Base-by-base conservation (phyloP, 192 early-diverging fungal genomes). In the Spizellomyces sp. region DNA sequence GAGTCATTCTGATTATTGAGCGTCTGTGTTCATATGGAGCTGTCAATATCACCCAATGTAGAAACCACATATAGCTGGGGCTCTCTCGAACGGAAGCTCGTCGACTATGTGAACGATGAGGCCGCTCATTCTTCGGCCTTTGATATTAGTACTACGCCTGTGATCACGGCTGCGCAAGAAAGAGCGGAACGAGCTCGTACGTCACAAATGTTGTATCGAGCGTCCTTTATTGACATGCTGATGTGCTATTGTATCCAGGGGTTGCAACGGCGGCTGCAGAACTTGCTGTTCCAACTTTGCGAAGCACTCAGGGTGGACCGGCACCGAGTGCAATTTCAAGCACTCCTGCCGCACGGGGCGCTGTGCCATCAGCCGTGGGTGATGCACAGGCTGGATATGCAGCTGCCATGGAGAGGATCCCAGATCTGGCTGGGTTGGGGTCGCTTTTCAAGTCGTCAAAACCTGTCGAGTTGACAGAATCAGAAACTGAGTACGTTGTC, bases 401-500 rank as follows among this genome's bases (percentile, higher is more conserved):
- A 8, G 85, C 85, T 59, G 85, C 87, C 48, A 85, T 99, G 77
- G 87, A 90, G 17, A 83, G 83, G 27, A 88, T 98, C 61, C 91
- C 95, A 6, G 89, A 93, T 76, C 86, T 99, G 68, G 88, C 91
- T 6, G 80, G 86, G 19, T 90, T 96, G 69, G 95, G 95, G 44
- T 80, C 88, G 22, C 77, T 97, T 65, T 92, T 96, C 86, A 95
- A 94, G 70, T 94, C 91, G 17, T 94, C 90, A 61, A 62, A 63
- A 52, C 81, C 90, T n/a, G 84, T 89, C 17, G 88, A 88, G 63
- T 81, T 98, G 21, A 98, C 95, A 15, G 98, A 99, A 75, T 83
- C 88, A 9, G 98, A 98, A 78, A 95, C 93, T 9, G 98, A 99
- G 78, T 99, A 99, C 81, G 89, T 90, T 36, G 94, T 99, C 60